phyloP scores from a whole-genome alignment of 164 flowering plant species.

The Vitis vinifera region ASM3070453v1 NC_081806.1:9744001-9744500 shows the following conservation, averaged over 20 bases:
- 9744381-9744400: conserved; percentile 41
- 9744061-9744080: too few relatives aligned
- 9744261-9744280: not conserved
- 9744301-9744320: conserved; percentile 33
- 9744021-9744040: too few relatives aligned
- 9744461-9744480: not conserved
- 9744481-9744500: too few relatives aligned
- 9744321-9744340: conserved; percentile 49
- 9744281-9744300: not conserved
- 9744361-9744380: conserved; percentile 67
- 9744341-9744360: conserved; percentile 67
- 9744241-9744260: not conserved
- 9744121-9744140: conserved; percentile 27
- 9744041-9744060: too few relatives aligned
- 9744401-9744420: not conserved
- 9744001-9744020: too few relatives aligned
- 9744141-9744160: conserved; percentile 54
- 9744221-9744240: conserved; percentile 54
- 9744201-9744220: conserved; percentile 60
- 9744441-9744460: not conserved
- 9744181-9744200: conserved; percentile 53
- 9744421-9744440: not conserved
- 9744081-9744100: too few relatives aligned
- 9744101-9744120: too few relatives aligned
- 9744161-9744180: conserved; percentile 44